Evolutionary conservation across 495 filamentous ascomycete species (phyloP), one percentile per base, ranked within the genome.

Genomic region (Sabuloglossum arenarium): DNA sequence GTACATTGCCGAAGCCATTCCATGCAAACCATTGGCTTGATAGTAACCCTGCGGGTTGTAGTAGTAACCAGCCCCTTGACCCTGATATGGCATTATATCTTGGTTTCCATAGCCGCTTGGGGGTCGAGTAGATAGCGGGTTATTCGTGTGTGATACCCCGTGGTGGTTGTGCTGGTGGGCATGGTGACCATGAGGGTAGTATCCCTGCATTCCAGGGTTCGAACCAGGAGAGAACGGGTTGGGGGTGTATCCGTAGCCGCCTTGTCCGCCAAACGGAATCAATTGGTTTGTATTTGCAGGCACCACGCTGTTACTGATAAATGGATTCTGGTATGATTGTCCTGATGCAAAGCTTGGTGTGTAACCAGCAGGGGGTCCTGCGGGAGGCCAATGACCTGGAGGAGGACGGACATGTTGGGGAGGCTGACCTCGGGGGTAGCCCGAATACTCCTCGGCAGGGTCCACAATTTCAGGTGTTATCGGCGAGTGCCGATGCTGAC

Each of bases 381-480:
- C 45, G 8, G 56, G 56, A 50, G 67, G 66, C 21, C 67, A 64
- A 43, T 73, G 70, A 16, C 63, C 65, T 56, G 66, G 59, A 19
- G 61, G 61, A 45, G 56, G 64, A 55, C 42, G 54, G 24, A 9
- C 27, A 28, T 43, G 25, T 43, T 24, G 53, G 24, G 56, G 53
- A 8, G 27, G 56, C 42, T 46, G 56, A 25, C 58, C 60, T 54
- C 67, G 71, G 32, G 61, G 62, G 61, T 69, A 73, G 43, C 54
- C 58, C 1, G 63, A 62, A 59, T 67, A 73, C n/a, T 77, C 75
- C 21, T 79, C 71, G 25, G 66, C 68, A n/a, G 73, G 75, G 57
- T 75, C 75, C 61, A 65, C 69, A 55, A 73, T 79, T 61, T 70
- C 74, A n/a, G 74, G 69, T 21, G 71, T 71, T 23, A 75, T 71